Evolutionary conservation across 2,329 filamentous ascomycete genomes (phyloP).

Genomic region (Septoria petroselini): DNA sequence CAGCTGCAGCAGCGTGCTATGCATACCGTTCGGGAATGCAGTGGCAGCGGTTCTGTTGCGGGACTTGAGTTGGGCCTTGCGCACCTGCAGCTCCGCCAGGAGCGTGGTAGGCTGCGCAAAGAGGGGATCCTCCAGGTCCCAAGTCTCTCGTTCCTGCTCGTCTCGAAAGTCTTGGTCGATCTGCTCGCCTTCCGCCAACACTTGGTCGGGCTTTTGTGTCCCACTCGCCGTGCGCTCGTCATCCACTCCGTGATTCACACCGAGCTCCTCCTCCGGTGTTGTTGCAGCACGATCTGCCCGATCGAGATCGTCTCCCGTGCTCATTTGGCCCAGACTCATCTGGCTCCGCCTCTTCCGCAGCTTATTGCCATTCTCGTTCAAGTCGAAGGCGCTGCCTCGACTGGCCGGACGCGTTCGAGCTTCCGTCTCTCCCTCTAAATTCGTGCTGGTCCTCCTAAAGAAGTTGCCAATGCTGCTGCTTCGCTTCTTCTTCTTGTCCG

Average conservation of each 20-base stretch:
- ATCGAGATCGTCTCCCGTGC: conserved; percentile 27
- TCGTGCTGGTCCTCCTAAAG: conserved; percentile 34
- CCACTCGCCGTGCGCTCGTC: conserved; percentile 31
- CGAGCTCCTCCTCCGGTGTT: conserved; percentile 24
- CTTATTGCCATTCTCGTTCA: conserved; percentile 36
- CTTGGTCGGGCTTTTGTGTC: conserved; percentile 19
- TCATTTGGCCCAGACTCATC: conserved; percentile 32
- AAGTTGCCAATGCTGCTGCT: conserved; percentile 35
- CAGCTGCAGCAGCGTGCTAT: conserved; percentile 83
- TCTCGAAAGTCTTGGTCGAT: conserved; percentile 47
- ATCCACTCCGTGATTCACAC: conserved; percentile 34
- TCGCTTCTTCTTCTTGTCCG: conserved; percentile 28
- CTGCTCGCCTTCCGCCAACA: conserved; percentile 37
- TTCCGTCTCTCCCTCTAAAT: conserved; percentile 40
- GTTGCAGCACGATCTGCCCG: conserved; percentile 12
- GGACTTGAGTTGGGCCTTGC: conserved; percentile 82
- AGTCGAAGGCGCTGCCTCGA: conserved; percentile 34
- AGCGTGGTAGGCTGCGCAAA: conserved; percentile 81
- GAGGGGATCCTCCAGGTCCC: conserved; percentile 47
- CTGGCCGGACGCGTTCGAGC: conserved; percentile 24
- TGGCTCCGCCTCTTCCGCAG: conserved; percentile 37
- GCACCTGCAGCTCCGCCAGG: conserved; percentile 83
- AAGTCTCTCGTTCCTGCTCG: conserved; percentile 47
- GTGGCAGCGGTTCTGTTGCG: conserved; percentile 68
- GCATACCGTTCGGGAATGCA: conserved; percentile 71